Base-by-base conservation (phyloP, 108 stramenopile species). In the Cyclostephanos tholiformis region DNA sequence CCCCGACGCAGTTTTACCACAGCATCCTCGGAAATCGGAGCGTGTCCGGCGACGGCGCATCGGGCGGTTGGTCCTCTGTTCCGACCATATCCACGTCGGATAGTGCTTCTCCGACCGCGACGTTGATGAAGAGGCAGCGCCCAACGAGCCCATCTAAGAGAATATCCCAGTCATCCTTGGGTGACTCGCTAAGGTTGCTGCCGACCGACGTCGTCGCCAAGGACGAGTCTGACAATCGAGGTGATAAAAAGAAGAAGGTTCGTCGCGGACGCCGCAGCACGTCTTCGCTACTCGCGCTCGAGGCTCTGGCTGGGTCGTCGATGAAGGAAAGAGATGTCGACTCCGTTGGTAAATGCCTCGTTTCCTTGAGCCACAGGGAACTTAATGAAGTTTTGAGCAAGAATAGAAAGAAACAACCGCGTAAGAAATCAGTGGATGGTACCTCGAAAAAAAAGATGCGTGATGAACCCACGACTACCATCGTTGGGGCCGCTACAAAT, bases 211-310 rank as follows among this genome's bases (percentile, higher is more conserved):
- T 53, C 19, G 25, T 26, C 23, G 56, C 51, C 22, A 27, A 22
- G 29, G 29, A 69, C 17, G 8, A 0, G 13, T 27, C 55, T 16
- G 57, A 56, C 12, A 66, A 44, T 51, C 23, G 27, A 51, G 50
- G 50, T 30, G 49, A 50, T 16, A 30, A 32, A 20, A 29, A 27
- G 49, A 66, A 66, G 65, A 66, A 66, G 43, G 19, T 30, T n/a
- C 65, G 65, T 5, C 49, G 65, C 50, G 65, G 65, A 35, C 50
- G 65, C 12, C 65, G 29, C 20, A 35, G 48, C 22, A 50, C 26
- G 12, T 66, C 65, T 4, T 19, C 43, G 13, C 32, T 66, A 19
- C 51, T 30, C 19, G 48, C 51, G 29, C 65, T 66, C 20, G 65
- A 49, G n/a, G n/a, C 46, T 29, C 50, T 27, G 17, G 32, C 22